A percentile compares a stretch with the other conserved stretches of the same genome.
Conservation (phyloP, 148 eudicot genomes). For the Chenopodium formosanum region DNA sequence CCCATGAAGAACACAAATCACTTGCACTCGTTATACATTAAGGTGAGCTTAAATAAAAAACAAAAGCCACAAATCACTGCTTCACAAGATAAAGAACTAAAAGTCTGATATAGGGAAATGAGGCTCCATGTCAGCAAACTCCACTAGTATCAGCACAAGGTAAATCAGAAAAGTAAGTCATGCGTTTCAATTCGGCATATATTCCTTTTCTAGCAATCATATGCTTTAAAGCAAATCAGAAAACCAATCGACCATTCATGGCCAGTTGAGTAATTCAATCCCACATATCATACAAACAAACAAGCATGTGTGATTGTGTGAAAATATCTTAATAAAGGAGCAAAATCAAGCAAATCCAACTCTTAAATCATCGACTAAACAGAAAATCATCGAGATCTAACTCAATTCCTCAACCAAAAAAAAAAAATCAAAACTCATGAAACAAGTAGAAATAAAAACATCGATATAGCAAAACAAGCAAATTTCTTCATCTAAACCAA, state of each 20-base stretch:
- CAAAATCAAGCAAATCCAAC: neutral
- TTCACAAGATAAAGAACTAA: neutral
- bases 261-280: neutral
- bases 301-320: neutral
- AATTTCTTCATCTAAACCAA: neutral
- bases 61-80: neutral
- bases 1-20: neutral
- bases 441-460: neutral
- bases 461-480: neutral
- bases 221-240: neutral
- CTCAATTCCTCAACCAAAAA: neutral
- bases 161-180: neutral
- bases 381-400: constrained; percentile 17
- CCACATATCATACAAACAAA: neutral
- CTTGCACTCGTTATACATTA: neutral
- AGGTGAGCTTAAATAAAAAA: constrained; percentile 2
- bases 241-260: neutral
- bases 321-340: neutral
- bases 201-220: neutral
- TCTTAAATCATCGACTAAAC: neutral
- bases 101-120: neutral
- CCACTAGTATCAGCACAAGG: neutral
- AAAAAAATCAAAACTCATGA: constrained; percentile 17
- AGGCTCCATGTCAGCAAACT: neutral
- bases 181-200: neutral